Evolutionary conservation across 1,284 basidiomycete species (phyloP), one percentile per base, ranked within the genome.

Genomic region (Leccinum griseonigrum): DNA sequence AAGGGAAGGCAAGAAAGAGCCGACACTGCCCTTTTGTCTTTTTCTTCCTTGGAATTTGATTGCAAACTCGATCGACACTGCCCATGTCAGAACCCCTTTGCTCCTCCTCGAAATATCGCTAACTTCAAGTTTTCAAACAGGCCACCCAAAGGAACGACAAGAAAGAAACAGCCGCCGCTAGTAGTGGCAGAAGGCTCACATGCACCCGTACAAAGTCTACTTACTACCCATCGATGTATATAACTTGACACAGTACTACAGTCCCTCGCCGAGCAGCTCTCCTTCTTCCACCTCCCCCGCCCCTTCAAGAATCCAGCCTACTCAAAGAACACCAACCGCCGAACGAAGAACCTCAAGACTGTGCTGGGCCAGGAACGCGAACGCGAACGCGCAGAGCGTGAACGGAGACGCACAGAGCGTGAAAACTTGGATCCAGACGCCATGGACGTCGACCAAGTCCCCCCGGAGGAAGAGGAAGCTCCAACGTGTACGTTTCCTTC

Each of bases 281-380:
- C 91, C 0, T 90, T 88, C 67, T 77, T 88, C 2, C 81, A 90
- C 61, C 73, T 76, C 38, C 85, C 87, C 0, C 80, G 87, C 1
- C 88, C 90, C 0, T 93, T 93, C 79, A 92, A 92, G 75, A 90
- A 88, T 66, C 80, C 84, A 0, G 73, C 79, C 38, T 89, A 90
- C 67, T 80, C 78, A 3, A 91, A 88, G 76, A 90, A 90, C 67
- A 69, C 81, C 8, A 87, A 85, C 63, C 79, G 89, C 11, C 80
- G 90, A 22, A 84, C 88, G 16, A 91, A 90, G 78, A 91, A 90
- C 67, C 71, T 91, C 66, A 92, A 92, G 74, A 81, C 85, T 2
- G 85, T 93, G 1, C 78, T 93, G 11, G 81, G 83, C 2, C 88
- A 90, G 64, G 91, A 92, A 69, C 83, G 88, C 10, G 90, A 92